Percentiles rank a stretch among this genome's conserved stretches.
Conservation (phyloP, 768 basidiomycete species). For the Chalciporus piperatus region DNA sequence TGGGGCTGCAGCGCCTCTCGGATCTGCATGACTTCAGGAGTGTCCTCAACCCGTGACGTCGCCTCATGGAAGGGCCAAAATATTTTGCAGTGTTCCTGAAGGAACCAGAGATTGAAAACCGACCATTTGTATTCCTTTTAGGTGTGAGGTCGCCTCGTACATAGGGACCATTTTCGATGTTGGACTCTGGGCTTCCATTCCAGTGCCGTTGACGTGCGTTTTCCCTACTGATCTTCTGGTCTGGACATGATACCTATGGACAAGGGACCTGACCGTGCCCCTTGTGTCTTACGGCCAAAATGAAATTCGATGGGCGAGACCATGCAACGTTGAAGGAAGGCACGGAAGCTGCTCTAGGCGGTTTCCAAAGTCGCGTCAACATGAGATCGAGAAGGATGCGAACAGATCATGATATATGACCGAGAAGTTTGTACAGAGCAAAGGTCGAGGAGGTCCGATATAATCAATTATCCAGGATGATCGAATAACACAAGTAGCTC, state of each 20-base stretch:
- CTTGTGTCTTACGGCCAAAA: background rate
- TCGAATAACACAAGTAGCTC: background rate
- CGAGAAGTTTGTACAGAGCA: background rate
- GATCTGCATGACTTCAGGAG: background rate
- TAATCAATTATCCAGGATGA: background rate
- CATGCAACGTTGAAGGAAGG: background rate
- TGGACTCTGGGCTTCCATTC: conserved; percentile 4
- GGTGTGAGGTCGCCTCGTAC: background rate
- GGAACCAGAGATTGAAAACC: background rate
- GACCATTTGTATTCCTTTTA: background rate
- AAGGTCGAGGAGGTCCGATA: background rate
- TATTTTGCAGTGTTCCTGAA: background rate
- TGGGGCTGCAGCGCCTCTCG: background rate
- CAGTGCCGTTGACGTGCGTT: background rate
- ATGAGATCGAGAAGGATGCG: background rate
- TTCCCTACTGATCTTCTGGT: background rate
- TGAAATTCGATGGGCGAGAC: background rate
- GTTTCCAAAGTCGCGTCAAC: background rate
- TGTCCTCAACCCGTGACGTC: background rate
- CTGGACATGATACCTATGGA: too few species aligned
- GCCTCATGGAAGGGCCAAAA: background rate
- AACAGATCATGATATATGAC: background rate
- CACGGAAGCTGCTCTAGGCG: background rate
- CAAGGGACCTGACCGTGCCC: background rate
- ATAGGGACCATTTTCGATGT: background rate